Percentiles rank a stretch among this genome's conserved stretches.
phyloP scores from a whole-genome alignment of 1,284 basidiomycete genomes.

The Veloporphyrellus conicus region DNA sequence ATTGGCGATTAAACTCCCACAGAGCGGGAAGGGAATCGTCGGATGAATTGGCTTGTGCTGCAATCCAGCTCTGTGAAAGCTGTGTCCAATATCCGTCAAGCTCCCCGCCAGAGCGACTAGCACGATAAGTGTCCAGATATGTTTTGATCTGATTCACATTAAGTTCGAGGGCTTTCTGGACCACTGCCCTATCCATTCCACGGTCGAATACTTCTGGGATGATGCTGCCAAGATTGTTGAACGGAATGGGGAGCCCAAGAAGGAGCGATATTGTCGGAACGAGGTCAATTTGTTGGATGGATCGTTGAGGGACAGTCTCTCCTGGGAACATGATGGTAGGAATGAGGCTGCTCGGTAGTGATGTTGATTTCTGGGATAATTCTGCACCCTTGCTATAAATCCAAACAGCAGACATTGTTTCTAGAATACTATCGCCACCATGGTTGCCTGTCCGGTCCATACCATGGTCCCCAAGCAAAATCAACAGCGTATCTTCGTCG shows the following conservation, averaged over 20 bases:
- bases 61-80: slow-evolving; percentile 48
- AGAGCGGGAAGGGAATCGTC: slow-evolving; percentile 40
- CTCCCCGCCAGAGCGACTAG: slow-evolving; percentile 66
- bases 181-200: slow-evolving; percentile 16
- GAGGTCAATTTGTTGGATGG: slow-evolving; percentile 91
- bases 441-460: slow-evolving; percentile 97
- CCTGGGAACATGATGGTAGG: slow-evolving; percentile 62
- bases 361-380: slow-evolving; percentile 36
- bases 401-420: slow-evolving; percentile 88
- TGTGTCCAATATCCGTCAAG: slow-evolving; percentile 59
- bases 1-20: slow-evolving; percentile 57
- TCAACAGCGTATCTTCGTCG: slow-evolving; percentile 82
- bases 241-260: slow-evolving; percentile 90
- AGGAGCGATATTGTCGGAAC: slow-evolving; percentile 89
- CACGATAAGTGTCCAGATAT: slow-evolving; percentile 76
- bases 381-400: slow-evolving; percentile 74
- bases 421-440: slow-evolving; percentile 85
- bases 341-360: slow-evolving; percentile 47
- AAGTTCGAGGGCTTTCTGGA: slow-evolving; percentile 59
- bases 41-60: slow-evolving; percentile 22
- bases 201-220: slow-evolving; percentile 88
- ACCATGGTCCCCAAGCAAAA: slow-evolving; percentile 95
- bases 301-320: slow-evolving; percentile 52
- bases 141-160: slow-evolving; percentile 76
- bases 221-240: slow-evolving; percentile 88